Conservation (phyloP, 805 yeast genomes). For the Scheffersomyces stipitis region DNA sequence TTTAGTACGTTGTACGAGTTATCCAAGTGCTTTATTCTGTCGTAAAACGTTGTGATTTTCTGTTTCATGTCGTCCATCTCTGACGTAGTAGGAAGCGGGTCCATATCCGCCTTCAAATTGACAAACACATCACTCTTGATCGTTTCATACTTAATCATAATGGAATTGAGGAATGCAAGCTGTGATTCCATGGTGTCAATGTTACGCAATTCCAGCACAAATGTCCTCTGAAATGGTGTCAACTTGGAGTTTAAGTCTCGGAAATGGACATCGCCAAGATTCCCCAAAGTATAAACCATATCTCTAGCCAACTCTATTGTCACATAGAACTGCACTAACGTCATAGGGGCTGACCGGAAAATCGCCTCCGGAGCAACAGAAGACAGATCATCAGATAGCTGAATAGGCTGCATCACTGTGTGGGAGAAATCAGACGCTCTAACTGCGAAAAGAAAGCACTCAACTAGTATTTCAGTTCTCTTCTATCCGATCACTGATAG, state of each 20-base stretch:
- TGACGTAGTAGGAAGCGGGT: slow-evolving; percentile 27
- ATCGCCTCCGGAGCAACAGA: slow-evolving; percentile 29
- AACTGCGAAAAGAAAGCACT: too few relatives aligned
- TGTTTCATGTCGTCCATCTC: slow-evolving; percentile 34
- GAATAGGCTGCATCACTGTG: slow-evolving; percentile 2
- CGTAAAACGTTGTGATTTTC: slow-evolving; percentile 23
- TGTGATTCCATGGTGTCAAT: slow-evolving; percentile 36
- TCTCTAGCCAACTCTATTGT: slow-evolving; percentile 47
- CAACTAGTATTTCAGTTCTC: too few relatives aligned
- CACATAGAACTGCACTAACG: slow-evolving; percentile 48
- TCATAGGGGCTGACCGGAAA: slow-evolving; percentile 50
- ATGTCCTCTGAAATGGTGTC: slow-evolving; percentile 47
- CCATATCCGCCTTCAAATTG: slow-evolving; percentile 50
- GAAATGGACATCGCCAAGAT: slow-evolving; percentile 42
- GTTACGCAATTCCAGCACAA: slow-evolving; percentile 38
- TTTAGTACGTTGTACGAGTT: slow-evolving; percentile 29
- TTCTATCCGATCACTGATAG: too few relatives aligned
- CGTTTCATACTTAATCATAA: slow-evolving; percentile 32
- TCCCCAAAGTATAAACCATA: slow-evolving; percentile 37
- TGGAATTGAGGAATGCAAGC: slow-evolving; percentile 22
- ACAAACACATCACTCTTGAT: slow-evolving; percentile 24
- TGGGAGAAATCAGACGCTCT: too few relatives aligned
- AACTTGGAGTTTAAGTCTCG: slow-evolving; percentile 49
- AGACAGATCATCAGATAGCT: neutral
- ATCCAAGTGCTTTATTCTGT: slow-evolving; percentile 37